Evolutionary conservation across 176 grass and related monocot species (phyloP), one percentile per base, ranked within the genome.

Genomic region (Oryza australiensis): DNA sequence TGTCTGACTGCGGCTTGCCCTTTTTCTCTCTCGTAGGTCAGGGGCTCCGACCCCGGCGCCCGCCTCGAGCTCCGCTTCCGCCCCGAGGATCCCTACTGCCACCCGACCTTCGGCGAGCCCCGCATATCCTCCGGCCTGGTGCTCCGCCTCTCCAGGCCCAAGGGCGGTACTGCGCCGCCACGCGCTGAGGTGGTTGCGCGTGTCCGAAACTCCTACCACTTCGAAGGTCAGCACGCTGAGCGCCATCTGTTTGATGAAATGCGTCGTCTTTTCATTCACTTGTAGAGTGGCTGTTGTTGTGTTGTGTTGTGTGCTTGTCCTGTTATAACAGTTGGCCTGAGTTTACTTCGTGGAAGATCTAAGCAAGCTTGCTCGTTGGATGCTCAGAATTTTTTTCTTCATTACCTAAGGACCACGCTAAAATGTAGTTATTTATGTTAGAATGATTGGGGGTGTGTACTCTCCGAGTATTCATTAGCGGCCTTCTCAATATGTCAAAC

Each of bases 11-110:
- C 8, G 15, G 9, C 18, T 67, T 10, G 2, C n/a, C 15, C 5
- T 22, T 5, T 9, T 6, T 74, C 10, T 18, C 14, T 18, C 20
- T 53, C 40, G n/a, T 51, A 94, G 91, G 88, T 38, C 10, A 55
- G 92, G 77, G 85, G 70, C 74, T 91, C 86, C 2, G 84, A 86
- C 68, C 66, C 62, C 1, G 53, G 37, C 13, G 48, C 71, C 38
- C 73, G 62, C 67, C 80, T 98, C 64, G 85, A 95, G 86, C 88
- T 98, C 49, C 92, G 95, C 1, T 95, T 98, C 79, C 84, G 92
- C 60, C 95, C 90, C 1, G 92, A 93, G 84, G 93, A 98, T 35
- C 92, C 92, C 20, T 86, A 84, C 41, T 98, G 84, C 85, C 95
- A 98, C 82, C 92, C 95, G 37, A 51, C 93, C 66, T 84, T 84